Percentiles rank a stretch among this genome's conserved stretches.
Evolutionary conservation across 768 basidiomycete species (phyloP).

Genomic region (Porphyrellus cyaneotinctus): DNA sequence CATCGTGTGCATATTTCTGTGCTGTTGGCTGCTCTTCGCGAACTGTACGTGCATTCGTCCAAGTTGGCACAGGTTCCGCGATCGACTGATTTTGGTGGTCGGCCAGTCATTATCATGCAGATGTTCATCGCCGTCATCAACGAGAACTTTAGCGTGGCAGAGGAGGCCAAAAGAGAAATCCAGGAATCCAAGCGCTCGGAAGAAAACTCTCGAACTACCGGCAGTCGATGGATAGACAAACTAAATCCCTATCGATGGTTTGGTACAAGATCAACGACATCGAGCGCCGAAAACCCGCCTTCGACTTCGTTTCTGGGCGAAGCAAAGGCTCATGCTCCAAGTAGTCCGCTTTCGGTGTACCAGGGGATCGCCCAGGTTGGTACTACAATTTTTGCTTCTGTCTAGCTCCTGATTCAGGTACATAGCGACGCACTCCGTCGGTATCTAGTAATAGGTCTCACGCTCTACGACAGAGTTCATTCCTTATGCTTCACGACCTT

Average conservation of each 20-base stretch:
- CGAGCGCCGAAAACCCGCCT: conserved; percentile 67
- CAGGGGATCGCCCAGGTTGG: conserved; percentile 31
- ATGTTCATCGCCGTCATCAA: conserved; percentile 98
- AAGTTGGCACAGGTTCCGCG: neutral
- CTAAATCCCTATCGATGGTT: conserved; percentile 90
- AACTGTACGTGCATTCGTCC: conserved; percentile 59
- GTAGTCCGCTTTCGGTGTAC: conserved; percentile 41
- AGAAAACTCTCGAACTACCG: conserved; percentile 49
- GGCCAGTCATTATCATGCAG: conserved; percentile 80
- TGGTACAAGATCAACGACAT: conserved; percentile 64
- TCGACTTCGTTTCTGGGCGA: conserved; percentile 74
- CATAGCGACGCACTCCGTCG: conserved; percentile 16
- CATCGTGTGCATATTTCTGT: conserved; percentile 67
- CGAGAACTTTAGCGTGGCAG: conserved; percentile 91
- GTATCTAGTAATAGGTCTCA: conserved; percentile 33
- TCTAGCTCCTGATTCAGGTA: conserved; percentile 12
- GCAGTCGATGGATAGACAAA: conserved; percentile 57
- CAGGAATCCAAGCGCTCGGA: conserved; percentile 73
- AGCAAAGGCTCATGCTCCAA: conserved; percentile 69
- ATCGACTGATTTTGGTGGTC: conserved; percentile 5
- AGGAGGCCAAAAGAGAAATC: conserved; percentile 79
- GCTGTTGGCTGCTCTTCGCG: conserved; percentile 85
- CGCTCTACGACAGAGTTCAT: conserved; percentile 54
- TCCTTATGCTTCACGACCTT: conserved; percentile 58
- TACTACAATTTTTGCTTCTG: neutral